Evolutionary conservation across 768 basidiomycete genomes (phyloP).

Genomic region (Gymnopilus junonius): DNA sequence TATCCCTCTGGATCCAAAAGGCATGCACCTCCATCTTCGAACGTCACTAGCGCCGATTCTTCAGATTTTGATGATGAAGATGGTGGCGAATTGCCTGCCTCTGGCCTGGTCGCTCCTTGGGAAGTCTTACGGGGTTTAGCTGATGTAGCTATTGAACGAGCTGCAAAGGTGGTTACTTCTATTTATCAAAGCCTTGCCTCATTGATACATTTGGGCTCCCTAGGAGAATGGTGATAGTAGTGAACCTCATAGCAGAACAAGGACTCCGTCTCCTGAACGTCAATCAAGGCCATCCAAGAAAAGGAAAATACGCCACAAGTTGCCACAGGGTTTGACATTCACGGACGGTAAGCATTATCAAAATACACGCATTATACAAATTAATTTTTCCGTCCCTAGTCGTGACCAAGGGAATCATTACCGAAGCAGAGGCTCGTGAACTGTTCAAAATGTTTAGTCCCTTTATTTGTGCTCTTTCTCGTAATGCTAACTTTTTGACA

Average conservation of each 20-base stretch:
- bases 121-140: slow-evolving; percentile 82
- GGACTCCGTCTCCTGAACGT: slow-evolving; percentile 74
- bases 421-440: slow-evolving; percentile 83
- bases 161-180: slow-evolving; percentile 61
- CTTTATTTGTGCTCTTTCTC: slow-evolving; percentile 10
- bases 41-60: slow-evolving; percentile 78
- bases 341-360: slow-evolving; percentile 65
- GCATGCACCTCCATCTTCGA: slow-evolving; percentile 63
- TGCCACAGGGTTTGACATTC: slow-evolving; percentile 61
- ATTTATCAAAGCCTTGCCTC: slow-evolving; percentile 1
- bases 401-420: slow-evolving; percentile 81
- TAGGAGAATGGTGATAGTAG: slow-evolving; percentile 81
- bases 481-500: slow-evolving; percentile 30
- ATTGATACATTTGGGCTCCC: neutral
- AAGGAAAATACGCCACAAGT: slow-evolving; percentile 71
- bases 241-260: slow-evolving; percentile 74
- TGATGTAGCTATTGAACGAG: slow-evolving; percentile 80
- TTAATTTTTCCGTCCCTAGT: slow-evolving; percentile 45
- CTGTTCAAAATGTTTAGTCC: slow-evolving; percentile 78
- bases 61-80: slow-evolving; percentile 88
- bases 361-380: slow-evolving; percentile 7
- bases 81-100: slow-evolving; percentile 77
- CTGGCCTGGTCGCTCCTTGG: slow-evolving; percentile 85
- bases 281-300: slow-evolving; percentile 72
- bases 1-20: slow-evolving; percentile 59